Conservation (phyloP, 108 stramenopile genomes). For the Skeletonema costatum region DNA sequence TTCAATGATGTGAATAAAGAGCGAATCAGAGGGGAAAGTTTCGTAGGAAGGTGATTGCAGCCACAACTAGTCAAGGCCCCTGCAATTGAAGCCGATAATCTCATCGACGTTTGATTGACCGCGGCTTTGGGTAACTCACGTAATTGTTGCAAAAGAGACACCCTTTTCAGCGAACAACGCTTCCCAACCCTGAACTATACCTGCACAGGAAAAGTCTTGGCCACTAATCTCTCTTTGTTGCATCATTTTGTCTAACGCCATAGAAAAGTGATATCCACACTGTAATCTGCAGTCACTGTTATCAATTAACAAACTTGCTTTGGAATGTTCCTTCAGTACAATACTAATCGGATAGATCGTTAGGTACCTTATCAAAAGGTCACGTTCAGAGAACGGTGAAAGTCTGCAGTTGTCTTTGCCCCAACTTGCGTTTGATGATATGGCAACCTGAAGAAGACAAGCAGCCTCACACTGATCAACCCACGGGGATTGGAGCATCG, state of each 20-base stretch:
- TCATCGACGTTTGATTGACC: slow-evolving; percentile 41
- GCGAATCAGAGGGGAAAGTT: slow-evolving; percentile 71
- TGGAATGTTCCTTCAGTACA: neutral
- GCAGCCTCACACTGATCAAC: slow-evolving; percentile 50
- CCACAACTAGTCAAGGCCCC: slow-evolving; percentile 58
- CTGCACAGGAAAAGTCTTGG: neutral
- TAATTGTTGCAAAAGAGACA: slow-evolving; percentile 28
- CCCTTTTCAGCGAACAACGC: slow-evolving; percentile 13
- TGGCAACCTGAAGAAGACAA: slow-evolving; percentile 35
- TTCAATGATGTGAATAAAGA: slow-evolving; percentile 73
- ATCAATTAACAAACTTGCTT: slow-evolving; percentile 5
- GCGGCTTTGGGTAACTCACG: slow-evolving; percentile 8
- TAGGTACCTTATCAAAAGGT: slow-evolving; percentile 2
- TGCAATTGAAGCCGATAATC: slow-evolving; percentile 37
- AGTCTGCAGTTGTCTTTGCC: neutral
- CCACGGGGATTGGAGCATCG: slow-evolving; percentile 51
- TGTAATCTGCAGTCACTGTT: slow-evolving; percentile 21
- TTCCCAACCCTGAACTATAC: slow-evolving; percentile 9
- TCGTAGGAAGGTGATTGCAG: slow-evolving; percentile 46
- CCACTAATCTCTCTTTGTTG: neutral
- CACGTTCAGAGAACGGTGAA: slow-evolving; percentile 9
- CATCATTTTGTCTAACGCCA: slow-evolving; percentile 1
- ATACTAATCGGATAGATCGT: slow-evolving; percentile 10
- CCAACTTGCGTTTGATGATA: slow-evolving; percentile 4
- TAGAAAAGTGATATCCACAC: slow-evolving; percentile 26